Conservation (phyloP, 2,329 filamentous ascomycete genomes). For the Coniochaeta ligniaria region DNA sequence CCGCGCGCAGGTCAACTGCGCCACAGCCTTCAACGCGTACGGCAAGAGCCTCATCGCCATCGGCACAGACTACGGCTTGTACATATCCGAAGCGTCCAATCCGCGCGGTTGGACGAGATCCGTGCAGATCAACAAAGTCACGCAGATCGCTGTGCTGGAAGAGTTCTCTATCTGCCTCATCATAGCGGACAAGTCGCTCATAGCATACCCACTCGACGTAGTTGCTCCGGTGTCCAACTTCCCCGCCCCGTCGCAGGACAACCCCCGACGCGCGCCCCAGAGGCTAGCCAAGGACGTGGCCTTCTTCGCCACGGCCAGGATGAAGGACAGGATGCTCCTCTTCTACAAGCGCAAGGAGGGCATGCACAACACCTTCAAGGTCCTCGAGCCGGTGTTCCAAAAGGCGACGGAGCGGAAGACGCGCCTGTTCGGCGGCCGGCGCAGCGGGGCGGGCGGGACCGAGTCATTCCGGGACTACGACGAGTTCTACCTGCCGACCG, state of each 20-base stretch:
- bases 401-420: constrained; percentile 81
- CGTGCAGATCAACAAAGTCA: constrained; percentile 69
- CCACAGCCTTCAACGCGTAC: constrained; percentile 78
- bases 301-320: constrained; percentile 91
- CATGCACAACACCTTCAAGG: constrained; percentile 90
- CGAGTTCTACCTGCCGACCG: constrained; percentile 95
- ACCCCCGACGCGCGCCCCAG: constrained; percentile 77
- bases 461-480: constrained; percentile 98
- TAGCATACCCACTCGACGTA: constrained; percentile 89
- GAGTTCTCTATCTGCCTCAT: constrained; percentile 91
- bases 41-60: constrained; percentile 86
- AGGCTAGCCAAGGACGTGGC: constrained; percentile 88
- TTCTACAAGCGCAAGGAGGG: constrained; percentile 97
- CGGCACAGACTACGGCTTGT: constrained; percentile 92
- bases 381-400: constrained; percentile 91
- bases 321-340: constrained; percentile 92
- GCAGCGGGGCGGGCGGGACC: constrained; percentile 60
- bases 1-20: constrained; percentile 82
- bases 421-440: constrained; percentile 55
- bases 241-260: constrained; percentile 59
- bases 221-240: constrained; percentile 60
- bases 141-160: constrained; percentile 89
- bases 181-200: constrained; percentile 83
- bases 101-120: constrained; percentile 87
- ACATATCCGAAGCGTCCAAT: constrained; percentile 79